Evolutionary conservation across 2,329 filamentous ascomycete species (phyloP), one percentile per base, ranked within the genome.

Genomic region (Arachnomyces sp.): DNA sequence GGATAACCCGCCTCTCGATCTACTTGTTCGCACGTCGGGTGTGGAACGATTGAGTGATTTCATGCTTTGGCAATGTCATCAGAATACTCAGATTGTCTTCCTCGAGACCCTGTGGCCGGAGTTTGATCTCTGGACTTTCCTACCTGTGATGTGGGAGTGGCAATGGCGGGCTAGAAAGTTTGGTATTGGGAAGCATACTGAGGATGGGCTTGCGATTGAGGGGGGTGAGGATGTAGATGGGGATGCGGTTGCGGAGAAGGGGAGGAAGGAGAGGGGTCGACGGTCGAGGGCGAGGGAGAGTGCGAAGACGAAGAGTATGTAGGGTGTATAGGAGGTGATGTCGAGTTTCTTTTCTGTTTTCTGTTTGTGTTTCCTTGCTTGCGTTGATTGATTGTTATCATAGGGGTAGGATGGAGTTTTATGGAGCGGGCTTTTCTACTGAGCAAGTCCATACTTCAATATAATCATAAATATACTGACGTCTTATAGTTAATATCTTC

Each of bases 31-130:
- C 37, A 98, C 92, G 3, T 95, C 88, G 47, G 90, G 89, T 18
- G 92, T 98, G 11, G 83, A 89, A 61, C 77, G 92, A 36, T 70
- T 98, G 43, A 95, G 88, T 57, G 92, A 98, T 60, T 98, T 96
- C 55, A 92, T 98, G 89, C 79, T 98, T 28, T 98, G 92, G 92
- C 92, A 98, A 64, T 92, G 86, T 54, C 89, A 96, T 57, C 79
- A 94, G 57, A 74, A 90, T 48, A 95, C 92, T 0, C 84, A 94
- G 44, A 83, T 98, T 48, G 86, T 93, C 44, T 98, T 96, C 59
- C 66, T 95, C 42, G 77, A 94, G 53, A 92, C 86, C 49, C 71
- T 94, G 46, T 98, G 92, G 92, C 92, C 92, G 2, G 87, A 95
- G 47, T 95, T 98, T 53, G 88, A 94, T 58, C 72, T 98, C 3